These are phyloP conservation scores for Fagus sylvatica DNA, from an alignment of 306 rosid species.

Conservation along the genomic window DNA sequence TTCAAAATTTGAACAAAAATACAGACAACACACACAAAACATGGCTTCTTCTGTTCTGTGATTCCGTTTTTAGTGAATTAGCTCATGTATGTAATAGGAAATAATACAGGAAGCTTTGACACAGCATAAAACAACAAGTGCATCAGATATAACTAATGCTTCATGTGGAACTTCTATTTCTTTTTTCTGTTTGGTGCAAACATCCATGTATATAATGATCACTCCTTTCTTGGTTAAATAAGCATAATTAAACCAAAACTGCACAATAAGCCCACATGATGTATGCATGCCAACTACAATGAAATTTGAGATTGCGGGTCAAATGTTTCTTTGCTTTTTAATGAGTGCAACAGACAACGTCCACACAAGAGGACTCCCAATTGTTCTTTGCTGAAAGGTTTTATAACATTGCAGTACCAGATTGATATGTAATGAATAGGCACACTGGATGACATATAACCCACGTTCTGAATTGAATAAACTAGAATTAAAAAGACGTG, in stretches of 20 bases:
- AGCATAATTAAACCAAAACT: background rate
- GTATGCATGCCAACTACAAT: background rate
- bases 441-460: background rate
- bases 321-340: background rate
- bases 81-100: background rate
- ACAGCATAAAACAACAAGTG: background rate
- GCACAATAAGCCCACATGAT: background rate
- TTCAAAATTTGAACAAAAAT: background rate
- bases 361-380: background rate
- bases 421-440: background rate
- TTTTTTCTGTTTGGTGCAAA: background rate
- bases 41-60: background rate
- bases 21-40: background rate
- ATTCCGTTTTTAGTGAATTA: background rate
- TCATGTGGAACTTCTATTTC: background rate
- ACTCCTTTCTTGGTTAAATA: background rate
- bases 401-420: background rate
- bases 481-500: background rate
- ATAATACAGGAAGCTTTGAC: background rate
- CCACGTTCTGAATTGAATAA: background rate
- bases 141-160: background rate
- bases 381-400: background rate
- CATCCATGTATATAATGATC: background rate
- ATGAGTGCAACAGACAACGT: background rate
- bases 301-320: background rate